Percentiles rank a stretch among this genome's conserved stretches.
Evolutionary conservation across 345 rosid genomes (phyloP).

Genomic region (Physaria fendleri): DNA sequence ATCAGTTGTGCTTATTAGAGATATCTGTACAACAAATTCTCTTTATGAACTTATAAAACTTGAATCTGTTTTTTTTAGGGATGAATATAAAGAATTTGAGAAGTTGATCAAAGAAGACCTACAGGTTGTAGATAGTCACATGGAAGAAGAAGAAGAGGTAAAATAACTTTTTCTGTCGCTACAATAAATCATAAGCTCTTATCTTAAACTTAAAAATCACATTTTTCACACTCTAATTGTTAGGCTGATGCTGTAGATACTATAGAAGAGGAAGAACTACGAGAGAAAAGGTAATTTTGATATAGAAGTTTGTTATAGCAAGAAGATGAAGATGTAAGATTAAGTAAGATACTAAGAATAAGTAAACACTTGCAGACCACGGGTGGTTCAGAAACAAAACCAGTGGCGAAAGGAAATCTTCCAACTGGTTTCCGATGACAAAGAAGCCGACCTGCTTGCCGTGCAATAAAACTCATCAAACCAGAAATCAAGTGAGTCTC

Average conservation of each 20-base stretch:
- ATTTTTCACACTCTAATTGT: too few relatives aligned
- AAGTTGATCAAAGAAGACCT: slow-evolving; percentile 88
- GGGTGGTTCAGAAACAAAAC: slow-evolving; percentile 44
- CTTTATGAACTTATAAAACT: not conserved
- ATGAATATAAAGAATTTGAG: slow-evolving; percentile 92
- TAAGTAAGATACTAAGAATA: too few relatives aligned
- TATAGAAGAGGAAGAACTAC: too few relatives aligned
- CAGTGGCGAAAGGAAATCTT: slow-evolving; percentile 52
- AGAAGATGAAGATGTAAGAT: too few relatives aligned
- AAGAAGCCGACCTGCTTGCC: slow-evolving; percentile 95
- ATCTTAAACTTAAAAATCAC: too few relatives aligned
- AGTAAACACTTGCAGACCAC: too few relatives aligned
- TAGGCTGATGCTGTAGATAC: too few relatives aligned
- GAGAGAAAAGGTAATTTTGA: too few relatives aligned
- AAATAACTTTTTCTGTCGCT: not conserved
- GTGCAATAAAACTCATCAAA: slow-evolving; percentile 78
- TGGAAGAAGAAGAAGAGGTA: slow-evolving; percentile 99
- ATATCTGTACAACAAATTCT: not conserved
- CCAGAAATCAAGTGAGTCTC: slow-evolving; percentile 80
- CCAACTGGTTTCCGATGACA: slow-evolving; percentile 92
- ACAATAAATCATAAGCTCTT: too few relatives aligned
- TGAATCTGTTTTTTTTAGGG: slow-evolving; percentile 38
- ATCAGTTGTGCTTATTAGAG: not conserved
- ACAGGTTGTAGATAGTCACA: slow-evolving; percentile 74
- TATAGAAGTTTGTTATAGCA: too few relatives aligned